These are phyloP conservation scores for Akanthomyces lecanii DNA, from an alignment of 2,329 filamentous ascomycete species.

Conservation along the genomic window DNA sequence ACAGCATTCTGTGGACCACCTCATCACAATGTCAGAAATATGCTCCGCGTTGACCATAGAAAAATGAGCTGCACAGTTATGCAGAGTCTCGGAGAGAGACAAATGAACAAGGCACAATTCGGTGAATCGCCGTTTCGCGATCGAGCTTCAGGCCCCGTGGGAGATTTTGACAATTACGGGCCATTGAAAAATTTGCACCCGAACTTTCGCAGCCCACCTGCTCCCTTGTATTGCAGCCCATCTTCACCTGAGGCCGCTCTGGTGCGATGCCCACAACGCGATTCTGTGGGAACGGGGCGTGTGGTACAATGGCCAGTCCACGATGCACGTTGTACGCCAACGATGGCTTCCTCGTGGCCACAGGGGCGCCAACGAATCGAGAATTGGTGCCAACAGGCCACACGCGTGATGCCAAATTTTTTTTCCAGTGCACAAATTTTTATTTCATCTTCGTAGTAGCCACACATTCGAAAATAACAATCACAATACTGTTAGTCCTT, in stretches of 20 bases:
- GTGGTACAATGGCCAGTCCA: slow-evolving; percentile 11
- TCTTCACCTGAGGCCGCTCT: slow-evolving; percentile 1
- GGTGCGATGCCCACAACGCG: background rate
- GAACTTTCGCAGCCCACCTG: background rate
- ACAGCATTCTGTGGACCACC: background rate
- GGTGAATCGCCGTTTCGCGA: background rate
- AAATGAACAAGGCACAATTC: background rate
- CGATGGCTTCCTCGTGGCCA: background rate
- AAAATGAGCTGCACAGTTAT: background rate
- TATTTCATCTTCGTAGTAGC: background rate
- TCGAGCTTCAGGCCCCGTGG: background rate
- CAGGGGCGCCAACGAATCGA: background rate
- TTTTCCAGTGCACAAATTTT: background rate
- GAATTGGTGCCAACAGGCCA: background rate
- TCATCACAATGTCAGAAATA: background rate
- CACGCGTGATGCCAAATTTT: background rate
- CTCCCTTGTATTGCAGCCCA: background rate
- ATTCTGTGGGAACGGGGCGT: slow-evolving; percentile 12
- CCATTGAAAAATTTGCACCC: background rate
- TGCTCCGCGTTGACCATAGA: background rate
- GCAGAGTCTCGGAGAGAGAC: background rate
- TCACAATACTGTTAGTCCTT: background rate
- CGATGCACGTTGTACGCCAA: slow-evolving; percentile 11
- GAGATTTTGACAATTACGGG: background rate
- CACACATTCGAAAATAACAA: background rate